Evolutionary conservation across 108 stramenopile genomes (phyloP), one percentile per base, ranked within the genome.

Genomic region (Seminavis robusta): DNA sequence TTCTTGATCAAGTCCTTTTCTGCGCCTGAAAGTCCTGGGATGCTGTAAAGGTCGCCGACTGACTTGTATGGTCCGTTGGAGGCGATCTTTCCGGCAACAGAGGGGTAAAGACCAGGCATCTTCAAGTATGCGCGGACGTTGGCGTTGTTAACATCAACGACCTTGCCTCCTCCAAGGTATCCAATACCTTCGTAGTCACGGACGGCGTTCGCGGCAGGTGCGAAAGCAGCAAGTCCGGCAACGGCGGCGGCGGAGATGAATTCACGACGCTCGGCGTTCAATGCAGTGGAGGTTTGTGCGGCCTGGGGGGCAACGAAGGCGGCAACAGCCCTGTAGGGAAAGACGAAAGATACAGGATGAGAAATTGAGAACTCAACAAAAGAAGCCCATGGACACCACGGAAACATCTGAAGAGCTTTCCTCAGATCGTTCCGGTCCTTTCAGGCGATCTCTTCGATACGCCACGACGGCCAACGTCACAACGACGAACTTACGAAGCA

Each of bases 1-100:
- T 95, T 96, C 94, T 97, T 97, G 74, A 96, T 76, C 42, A 94
- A 69, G 16, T 92, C 92, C 90, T 96, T 96, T 68, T 98, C 95
- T 43, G 61, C 71, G 6, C 67, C 71, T 29, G 87, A 68, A 47
- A 96, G 84, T 64, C 94, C 94, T 36, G 79, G 82, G 84, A 96
- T 94, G 77, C 63, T 94, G 94, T 95, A 98, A 42, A 98, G 36
- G 52, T 98, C 97, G 28, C 81, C 68, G 13, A 98, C 97, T 15
- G 73, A 48, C 73, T 92, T 79, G 94, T 96, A 98, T 32, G 95
- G 97, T 63, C 95, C 97, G 82, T 96, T 84, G 73, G 88, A 73
- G 21, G 83, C 95, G 59, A 98, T 94, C 82, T 96, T 96, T 68
- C 95, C 94, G 20, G 97, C 97, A 41, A 89, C 88, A 48, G 55